Evolutionary conservation across 73 alveolate species (phyloP).

Genomic region (Paramecium caudatum): DNA sequence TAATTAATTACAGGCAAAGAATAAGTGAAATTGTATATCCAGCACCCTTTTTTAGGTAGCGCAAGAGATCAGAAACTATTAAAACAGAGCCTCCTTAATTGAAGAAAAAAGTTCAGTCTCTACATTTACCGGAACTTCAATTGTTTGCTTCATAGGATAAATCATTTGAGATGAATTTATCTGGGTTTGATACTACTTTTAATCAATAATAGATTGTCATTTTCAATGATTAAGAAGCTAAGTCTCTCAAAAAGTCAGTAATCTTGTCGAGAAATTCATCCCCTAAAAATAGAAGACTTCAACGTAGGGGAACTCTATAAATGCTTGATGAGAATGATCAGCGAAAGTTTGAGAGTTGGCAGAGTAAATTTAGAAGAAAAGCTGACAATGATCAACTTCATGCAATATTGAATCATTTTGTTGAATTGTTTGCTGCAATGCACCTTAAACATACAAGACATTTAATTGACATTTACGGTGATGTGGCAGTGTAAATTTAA

Average conservation of each 20-base stretch:
- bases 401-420: constrained; percentile 13
- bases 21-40: constrained; percentile 14
- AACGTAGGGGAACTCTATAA: not conserved
- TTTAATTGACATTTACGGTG: constrained; percentile 33
- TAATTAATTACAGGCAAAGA: not conserved
- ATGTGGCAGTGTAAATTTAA: not conserved
- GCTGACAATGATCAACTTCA: not conserved
- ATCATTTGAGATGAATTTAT: not conserved
- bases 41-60: not conserved
- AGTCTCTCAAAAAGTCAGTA: not conserved
- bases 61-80: not conserved
- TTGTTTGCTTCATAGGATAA: not conserved
- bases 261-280: not conserved
- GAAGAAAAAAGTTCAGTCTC: constrained; percentile 34
- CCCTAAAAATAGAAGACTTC: not conserved
- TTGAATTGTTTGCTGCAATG: constrained; percentile 5
- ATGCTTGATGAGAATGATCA: not conserved
- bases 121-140: not conserved
- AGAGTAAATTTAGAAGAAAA: not conserved
- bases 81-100: not conserved
- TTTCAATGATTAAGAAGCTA: not conserved
- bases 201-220: not conserved
- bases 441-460: not conserved
- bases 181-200: not conserved
- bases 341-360: constrained; percentile 28